These are phyloP conservation scores for Aspergillus thermomutatus DNA, from an alignment of 2,329 filamentous ascomycete species.

Conservation along the genomic window DNA sequence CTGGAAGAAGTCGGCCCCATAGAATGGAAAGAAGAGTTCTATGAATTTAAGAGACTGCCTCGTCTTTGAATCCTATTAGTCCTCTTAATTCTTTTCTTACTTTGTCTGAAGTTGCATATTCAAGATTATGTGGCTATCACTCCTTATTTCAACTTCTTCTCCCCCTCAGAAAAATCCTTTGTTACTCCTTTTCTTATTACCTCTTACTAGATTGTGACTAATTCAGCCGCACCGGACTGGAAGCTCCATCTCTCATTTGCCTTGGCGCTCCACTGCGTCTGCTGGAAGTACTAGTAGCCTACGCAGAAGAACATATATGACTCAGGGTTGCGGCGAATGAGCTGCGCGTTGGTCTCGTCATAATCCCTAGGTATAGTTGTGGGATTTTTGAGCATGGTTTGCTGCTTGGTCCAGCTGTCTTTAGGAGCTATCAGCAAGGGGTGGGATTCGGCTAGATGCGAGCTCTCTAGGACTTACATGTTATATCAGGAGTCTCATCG, in stretches of 20 bases:
- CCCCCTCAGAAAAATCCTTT: too few species aligned
- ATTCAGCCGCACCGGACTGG: background rate
- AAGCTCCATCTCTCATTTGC: constrained; percentile 6
- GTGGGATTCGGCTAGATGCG: too few species aligned
- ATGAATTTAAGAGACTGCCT: constrained; percentile 4
- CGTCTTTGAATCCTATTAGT: background rate
- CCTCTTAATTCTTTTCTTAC: background rate
- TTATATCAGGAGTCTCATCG: too few species aligned
- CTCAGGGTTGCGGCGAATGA: constrained; percentile 4
- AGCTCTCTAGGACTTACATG: too few species aligned
- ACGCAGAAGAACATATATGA: constrained; percentile 4
- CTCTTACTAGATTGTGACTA: constrained; percentile 1
- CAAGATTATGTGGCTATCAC: background rate
- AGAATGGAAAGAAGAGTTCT: constrained; percentile 8
- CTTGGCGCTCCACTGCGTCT: constrained; percentile 1
- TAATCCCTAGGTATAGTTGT: background rate
- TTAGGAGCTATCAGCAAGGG: too few species aligned
- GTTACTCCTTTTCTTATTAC: background rate
- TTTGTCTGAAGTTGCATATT: background rate
- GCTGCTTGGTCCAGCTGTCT: too few species aligned
- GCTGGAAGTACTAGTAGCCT: constrained; percentile 7
- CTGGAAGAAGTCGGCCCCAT: constrained; percentile 4
- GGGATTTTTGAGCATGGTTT: too few species aligned
- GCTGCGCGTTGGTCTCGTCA: background rate
- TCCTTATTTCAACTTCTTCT: background rate